phyloP scores from a whole-genome alignment of 176 grass and related monocot genomes.

The Aegilops bicornis region DNA sequence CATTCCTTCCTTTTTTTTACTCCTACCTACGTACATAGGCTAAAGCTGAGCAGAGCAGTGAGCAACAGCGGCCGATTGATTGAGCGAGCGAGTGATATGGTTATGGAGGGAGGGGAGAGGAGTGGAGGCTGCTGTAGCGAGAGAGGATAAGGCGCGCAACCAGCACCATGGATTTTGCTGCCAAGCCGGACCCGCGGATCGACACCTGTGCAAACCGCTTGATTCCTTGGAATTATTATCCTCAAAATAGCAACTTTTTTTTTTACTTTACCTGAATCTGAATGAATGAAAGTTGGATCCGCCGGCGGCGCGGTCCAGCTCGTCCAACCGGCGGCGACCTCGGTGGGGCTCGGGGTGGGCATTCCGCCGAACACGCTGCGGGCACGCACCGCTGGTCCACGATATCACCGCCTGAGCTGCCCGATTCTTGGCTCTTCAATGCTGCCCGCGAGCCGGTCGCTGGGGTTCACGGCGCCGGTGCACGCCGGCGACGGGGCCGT shows the following conservation, averaged over 20 bases:
- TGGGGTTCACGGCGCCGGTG: conserved; percentile 60
- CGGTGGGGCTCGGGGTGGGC: conserved; percentile 29
- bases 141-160: conserved; percentile 38
- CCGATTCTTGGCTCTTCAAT: neutral
- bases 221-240: no score
- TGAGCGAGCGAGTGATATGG: neutral
- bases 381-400: neutral
- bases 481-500: no score
- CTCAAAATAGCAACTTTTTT: neutral
- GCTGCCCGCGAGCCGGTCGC: conserved; percentile 47
- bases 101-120: neutral
- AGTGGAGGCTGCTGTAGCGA: neutral
- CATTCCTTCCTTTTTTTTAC: no score
- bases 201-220: neutral
- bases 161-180: conserved; percentile 40
- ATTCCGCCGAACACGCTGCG: conserved; percentile 36
- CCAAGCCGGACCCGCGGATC: neutral
- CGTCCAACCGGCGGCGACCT: no score
- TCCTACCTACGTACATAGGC: no score
- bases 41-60: neutral
- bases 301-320: no score
- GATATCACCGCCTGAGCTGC: neutral
- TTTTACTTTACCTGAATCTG: neutral
- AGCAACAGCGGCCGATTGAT: neutral
- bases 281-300: no score